phyloP scores from a whole-genome alignment of 352 stramenopile genomes.

The Phytopythium chamaehyphon region DNA sequence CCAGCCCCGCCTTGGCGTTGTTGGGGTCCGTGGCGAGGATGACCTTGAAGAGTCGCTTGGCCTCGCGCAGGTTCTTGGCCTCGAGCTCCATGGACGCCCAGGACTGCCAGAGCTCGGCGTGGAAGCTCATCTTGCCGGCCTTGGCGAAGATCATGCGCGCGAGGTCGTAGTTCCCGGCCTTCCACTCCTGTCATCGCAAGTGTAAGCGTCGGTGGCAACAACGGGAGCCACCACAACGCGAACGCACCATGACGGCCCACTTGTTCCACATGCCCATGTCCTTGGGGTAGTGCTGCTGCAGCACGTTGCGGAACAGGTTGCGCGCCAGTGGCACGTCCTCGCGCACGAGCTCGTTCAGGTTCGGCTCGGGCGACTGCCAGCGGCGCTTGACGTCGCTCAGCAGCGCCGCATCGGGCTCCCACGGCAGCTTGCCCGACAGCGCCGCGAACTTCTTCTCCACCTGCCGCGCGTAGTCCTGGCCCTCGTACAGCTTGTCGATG shows the following conservation, averaged over 20 bases:
- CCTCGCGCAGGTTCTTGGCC: constrained; percentile 63
- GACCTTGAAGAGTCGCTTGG: constrained; percentile 76
- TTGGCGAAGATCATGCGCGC: constrained; percentile 86
- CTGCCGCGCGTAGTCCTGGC: constrained; percentile 59
- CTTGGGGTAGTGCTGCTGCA: constrained; percentile 72
- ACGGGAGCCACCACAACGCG: constrained; percentile 4
- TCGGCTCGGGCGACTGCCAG: constrained; percentile 58
- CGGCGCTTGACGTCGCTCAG: constrained; percentile 48
- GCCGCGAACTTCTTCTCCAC: constrained; percentile 78
- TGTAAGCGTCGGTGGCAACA: neutral
- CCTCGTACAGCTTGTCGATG: constrained; percentile 61
- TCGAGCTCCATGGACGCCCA: constrained; percentile 86
- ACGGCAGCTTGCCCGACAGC: constrained; percentile 70
- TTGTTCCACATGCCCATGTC: constrained; percentile 92
- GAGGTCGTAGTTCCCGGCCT: constrained; percentile 75
- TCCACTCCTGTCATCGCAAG: constrained; percentile 56
- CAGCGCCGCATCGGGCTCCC: constrained; percentile 64
- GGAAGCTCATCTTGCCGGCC: constrained; percentile 67
- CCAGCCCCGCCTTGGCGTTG: constrained; percentile 67
- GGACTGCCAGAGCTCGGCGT: constrained; percentile 74
- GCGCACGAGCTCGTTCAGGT: constrained; percentile 78
- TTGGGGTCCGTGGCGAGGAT: constrained; percentile 73
- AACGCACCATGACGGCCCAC: constrained; percentile 71
- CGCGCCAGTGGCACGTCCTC: constrained; percentile 68
- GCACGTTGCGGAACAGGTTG: constrained; percentile 73